Conservation (phyloP, 2,329 filamentous ascomycete genomes). For the Fusarium sp. region DNA sequence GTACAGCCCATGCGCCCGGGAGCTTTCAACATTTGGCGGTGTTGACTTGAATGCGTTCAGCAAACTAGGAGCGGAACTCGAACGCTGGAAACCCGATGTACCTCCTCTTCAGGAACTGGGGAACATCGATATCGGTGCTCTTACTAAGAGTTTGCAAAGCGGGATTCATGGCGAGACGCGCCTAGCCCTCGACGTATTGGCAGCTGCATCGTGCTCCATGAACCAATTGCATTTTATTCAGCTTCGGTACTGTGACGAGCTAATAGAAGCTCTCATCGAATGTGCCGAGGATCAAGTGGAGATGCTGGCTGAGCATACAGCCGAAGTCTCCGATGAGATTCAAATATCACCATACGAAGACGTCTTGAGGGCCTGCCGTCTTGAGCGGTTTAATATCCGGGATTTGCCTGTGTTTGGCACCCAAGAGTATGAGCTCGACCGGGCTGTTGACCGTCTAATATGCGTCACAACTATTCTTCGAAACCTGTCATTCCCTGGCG, state of each 20-base stretch:
- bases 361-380: constrained; percentile 78
- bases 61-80: constrained; percentile 73
- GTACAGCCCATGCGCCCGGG: constrained; percentile 65
- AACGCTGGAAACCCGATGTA: constrained; percentile 76
- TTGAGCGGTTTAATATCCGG: constrained; percentile 77
- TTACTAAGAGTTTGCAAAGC: constrained; percentile 89
- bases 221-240: constrained; percentile 72
- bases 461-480: constrained; percentile 92
- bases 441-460: constrained; percentile 85
- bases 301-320: constrained; percentile 82
- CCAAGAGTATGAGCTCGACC: constrained; percentile 81
- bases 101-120: constrained; percentile 83
- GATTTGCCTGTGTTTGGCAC: constrained; percentile 80
- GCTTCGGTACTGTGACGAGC: constrained; percentile 82
- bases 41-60: constrained; percentile 74
- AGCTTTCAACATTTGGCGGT: constrained; percentile 74
- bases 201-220: constrained; percentile 71
- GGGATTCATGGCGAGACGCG: constrained; percentile 92
- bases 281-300: constrained; percentile 92
- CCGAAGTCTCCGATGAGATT: constrained; percentile 87
- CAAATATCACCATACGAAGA: constrained; percentile 89
- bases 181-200: constrained; percentile 85
- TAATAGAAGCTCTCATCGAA: constrained; percentile 88
- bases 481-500: constrained; percentile 85
- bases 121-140: constrained; percentile 86